phyloP scores from a whole-genome alignment of 129 eudicot genomes.

The Artemisia annua region DNA sequence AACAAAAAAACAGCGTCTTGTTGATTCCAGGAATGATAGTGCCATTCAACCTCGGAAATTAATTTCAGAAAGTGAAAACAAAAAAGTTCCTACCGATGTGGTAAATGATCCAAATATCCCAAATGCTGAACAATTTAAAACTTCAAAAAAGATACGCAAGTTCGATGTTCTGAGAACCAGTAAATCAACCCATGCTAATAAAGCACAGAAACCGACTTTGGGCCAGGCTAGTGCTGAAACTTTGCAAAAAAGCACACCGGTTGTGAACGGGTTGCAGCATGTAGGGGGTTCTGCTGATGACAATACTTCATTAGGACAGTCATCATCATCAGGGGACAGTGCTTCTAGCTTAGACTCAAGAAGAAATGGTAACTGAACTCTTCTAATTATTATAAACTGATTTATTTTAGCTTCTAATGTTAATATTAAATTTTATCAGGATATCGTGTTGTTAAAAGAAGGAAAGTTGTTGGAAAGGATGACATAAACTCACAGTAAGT shows the following conservation, averaged over 20 bases:
- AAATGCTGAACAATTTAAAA: too few species aligned
- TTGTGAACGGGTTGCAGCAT: constrained; percentile 25
- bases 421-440: constrained; percentile 38
- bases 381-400: too few species aligned
- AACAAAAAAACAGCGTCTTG: constrained; percentile 17
- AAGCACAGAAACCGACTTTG: constrained; percentile 20
- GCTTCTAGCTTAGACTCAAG: constrained; percentile 40
- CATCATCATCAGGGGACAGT: constrained; percentile 45
- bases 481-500: constrained; percentile 46
- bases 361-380: constrained; percentile 42
- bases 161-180: not conserved
- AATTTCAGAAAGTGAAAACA: constrained; percentile 26
- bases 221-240: constrained; percentile 12
- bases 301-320: constrained; percentile 44
- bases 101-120: not conserved
- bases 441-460: constrained; percentile 30
- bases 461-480: constrained; percentile 34
- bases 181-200: not conserved
- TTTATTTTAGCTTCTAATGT: constrained; percentile 26
- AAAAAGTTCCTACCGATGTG: constrained; percentile 30
- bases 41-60: constrained; percentile 26
- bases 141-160: constrained; percentile 18
- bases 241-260: constrained; percentile 22
- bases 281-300: constrained; percentile 50
- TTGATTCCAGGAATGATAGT: constrained; percentile 1